phyloP scores from a whole-genome alignment of 371 early-diverging fungal species.

The Rhizopus stolonifer region DNA sequence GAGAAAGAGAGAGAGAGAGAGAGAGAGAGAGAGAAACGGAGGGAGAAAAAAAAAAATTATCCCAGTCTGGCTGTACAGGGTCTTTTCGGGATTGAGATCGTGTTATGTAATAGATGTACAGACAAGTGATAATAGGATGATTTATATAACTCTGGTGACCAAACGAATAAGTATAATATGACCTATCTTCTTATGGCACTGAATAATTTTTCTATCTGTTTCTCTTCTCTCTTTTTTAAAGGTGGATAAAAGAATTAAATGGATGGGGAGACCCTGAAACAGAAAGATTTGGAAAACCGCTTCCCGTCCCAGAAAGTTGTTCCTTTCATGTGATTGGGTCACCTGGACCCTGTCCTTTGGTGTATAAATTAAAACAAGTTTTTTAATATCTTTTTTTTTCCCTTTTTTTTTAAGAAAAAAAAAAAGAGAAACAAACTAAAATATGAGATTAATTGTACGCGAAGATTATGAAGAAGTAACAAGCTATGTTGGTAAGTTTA shows the following conservation, averaged over 20 bases:
- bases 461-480: conserved; percentile 62
- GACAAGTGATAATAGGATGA: no score
- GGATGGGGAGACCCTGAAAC: background rate
- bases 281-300: background rate
- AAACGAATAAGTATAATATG: no score
- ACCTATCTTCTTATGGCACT: no score
- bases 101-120: no score
- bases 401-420: background rate
- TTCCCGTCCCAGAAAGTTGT: background rate
- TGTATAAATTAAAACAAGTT: no score
- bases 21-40: no score
- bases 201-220: no score
- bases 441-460: conserved; percentile 68
- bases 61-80: background rate
- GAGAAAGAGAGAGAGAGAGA: no score
- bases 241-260: no score
- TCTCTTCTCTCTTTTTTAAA: no score
- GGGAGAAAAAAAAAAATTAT: no score
- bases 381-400: background rate
- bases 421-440: background rate
- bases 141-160: no score
- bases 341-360: conserved; percentile 3
- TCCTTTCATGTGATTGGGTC: background rate
- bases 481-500: conserved; percentile 51
- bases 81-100: background rate